A percentile compares a stretch with the other conserved stretches of the same genome.
Conservation (phyloP, 78 protist genomes). For the Planoprotostelium fungivorum region DNA sequence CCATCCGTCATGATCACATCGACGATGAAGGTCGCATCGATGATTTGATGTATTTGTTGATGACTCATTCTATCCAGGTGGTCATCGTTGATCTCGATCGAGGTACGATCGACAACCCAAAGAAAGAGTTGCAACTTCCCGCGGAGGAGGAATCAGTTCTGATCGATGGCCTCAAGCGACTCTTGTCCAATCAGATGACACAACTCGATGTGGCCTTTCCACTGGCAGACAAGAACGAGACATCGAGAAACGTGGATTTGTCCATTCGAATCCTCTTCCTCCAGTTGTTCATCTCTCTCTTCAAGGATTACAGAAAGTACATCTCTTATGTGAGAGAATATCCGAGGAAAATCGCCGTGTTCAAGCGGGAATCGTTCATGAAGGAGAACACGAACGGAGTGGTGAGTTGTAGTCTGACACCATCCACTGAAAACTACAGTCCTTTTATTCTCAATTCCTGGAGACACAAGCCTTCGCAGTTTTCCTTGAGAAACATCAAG, state of each 20-base stretch:
- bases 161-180: not conserved
- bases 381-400: slow-evolving; percentile 23
- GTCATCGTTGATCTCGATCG: slow-evolving; percentile 54
- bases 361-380: slow-evolving; percentile 39
- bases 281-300: slow-evolving; percentile 33
- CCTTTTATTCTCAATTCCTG: slow-evolving; percentile 25
- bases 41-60: too few species aligned
- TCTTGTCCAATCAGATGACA: not conserved
- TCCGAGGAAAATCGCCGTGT: slow-evolving; percentile 44
- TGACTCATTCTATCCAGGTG: slow-evolving; percentile 15
- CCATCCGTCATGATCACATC: not conserved
- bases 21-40: too few species aligned
- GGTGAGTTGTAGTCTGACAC: not conserved
- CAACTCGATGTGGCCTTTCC: not conserved
- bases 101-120: slow-evolving; percentile 7
- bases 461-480: slow-evolving; percentile 49
- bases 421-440: slow-evolving; percentile 1
- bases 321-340: slow-evolving; percentile 36
- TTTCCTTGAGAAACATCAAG: slow-evolving; percentile 29
- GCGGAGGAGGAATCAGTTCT: not conserved
- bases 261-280: slow-evolving; percentile 4
- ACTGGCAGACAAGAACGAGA: not conserved
- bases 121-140: not conserved
- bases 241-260: not conserved
- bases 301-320: slow-evolving; percentile 24